phyloP scores from a whole-genome alignment of 805 yeast species.

The Nakazawaea ernobii region DNA sequence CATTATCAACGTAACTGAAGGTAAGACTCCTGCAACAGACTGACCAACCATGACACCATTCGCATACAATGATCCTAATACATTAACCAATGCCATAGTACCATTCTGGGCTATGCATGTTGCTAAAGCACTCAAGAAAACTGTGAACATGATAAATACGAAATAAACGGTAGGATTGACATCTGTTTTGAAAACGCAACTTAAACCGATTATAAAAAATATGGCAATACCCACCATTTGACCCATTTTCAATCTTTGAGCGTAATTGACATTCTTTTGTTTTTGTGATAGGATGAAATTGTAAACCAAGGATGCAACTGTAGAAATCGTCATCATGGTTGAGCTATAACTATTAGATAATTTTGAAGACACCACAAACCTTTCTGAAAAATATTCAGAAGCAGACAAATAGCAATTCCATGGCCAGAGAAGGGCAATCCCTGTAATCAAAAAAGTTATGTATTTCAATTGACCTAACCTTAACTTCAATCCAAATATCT shows the following conservation, averaged over 20 bases:
- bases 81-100: slow-evolving; percentile 77
- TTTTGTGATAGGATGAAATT: slow-evolving; percentile 59
- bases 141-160: slow-evolving; percentile 52
- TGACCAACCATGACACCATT: slow-evolving; percentile 95
- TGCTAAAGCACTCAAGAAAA: slow-evolving; percentile 63
- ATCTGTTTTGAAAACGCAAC: slow-evolving; percentile 30
- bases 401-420: slow-evolving; percentile 93
- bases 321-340: slow-evolving; percentile 84
- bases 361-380: slow-evolving; percentile 46
- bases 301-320: slow-evolving; percentile 55
- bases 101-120: slow-evolving; percentile 87
- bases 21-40: slow-evolving; percentile 89
- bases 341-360: slow-evolving; percentile 63
- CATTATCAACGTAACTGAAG: slow-evolving; percentile 62
- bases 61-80: slow-evolving; percentile 69
- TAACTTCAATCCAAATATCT: slow-evolving; percentile 8
- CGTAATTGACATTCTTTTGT: slow-evolving; percentile 57
- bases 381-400: slow-evolving; percentile 65
- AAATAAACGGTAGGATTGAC: slow-evolving; percentile 41
- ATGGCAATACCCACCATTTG: slow-evolving; percentile 48
- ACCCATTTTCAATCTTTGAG: slow-evolving; percentile 54
- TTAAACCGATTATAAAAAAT: slow-evolving; percentile 52
- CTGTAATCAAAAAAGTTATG: slow-evolving; percentile 58
- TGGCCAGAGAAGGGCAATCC: slow-evolving; percentile 87
- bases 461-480: slow-evolving; percentile 32